Conservation (phyloP, 768 basidiomycete genomes). For the Pleurotus pulmonarius region DNA sequence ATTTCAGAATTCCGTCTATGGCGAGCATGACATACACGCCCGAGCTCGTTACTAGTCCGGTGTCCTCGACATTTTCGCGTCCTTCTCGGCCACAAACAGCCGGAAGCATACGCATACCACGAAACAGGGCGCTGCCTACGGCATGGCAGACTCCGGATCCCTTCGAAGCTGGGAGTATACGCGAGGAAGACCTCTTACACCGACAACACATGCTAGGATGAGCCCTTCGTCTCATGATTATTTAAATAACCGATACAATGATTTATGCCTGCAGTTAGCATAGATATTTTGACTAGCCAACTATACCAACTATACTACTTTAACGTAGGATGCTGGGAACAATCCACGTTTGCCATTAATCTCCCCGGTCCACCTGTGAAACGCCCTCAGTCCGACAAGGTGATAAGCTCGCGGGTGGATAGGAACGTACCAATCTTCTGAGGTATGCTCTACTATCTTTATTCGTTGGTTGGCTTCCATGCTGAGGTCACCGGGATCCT, state of each 20-base stretch:
- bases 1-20: conserved; percentile 26
- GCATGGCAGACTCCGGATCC: background rate
- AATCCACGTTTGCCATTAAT: conserved; percentile 54
- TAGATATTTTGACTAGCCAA: background rate
- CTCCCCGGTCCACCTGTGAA: conserved; percentile 64
- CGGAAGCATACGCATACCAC: background rate
- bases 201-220: background rate
- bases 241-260: too few species aligned
- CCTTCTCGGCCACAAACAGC: background rate
- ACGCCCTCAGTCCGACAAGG: conserved; percentile 6
- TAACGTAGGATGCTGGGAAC: conserved; percentile 69
- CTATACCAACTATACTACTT: conserved; percentile 37
- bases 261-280: too few species aligned
- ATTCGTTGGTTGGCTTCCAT: conserved; percentile 56
- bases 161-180: background rate
- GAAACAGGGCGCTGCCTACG: background rate
- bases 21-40: background rate
- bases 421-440: conserved; percentile 67
- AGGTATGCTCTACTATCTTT: conserved; percentile 61
- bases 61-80: background rate
- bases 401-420: background rate
- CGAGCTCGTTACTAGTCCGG: background rate
- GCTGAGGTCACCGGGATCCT: conserved; percentile 70
- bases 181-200: background rate
- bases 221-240: too few species aligned